A percentile compares a stretch with the other conserved stretches of the same genome.
Evolutionary conservation across 495 filamentous ascomycete species (phyloP).

Genomic region (Melanomma pulvis-pyrius): DNA sequence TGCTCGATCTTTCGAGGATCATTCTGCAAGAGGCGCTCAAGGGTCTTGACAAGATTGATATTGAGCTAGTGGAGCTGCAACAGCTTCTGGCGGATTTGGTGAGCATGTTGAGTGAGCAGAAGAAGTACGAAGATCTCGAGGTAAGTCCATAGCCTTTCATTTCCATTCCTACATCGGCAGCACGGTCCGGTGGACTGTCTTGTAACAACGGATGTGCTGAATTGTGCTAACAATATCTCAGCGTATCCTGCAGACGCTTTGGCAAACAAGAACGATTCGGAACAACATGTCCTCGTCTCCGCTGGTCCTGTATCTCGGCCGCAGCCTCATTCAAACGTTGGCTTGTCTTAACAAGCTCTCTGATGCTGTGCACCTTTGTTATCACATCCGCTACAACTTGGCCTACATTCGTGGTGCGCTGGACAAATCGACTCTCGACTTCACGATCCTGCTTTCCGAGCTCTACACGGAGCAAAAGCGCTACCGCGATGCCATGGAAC

Average conservation of each 20-base stretch:
- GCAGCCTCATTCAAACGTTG: slow-evolving; percentile 29
- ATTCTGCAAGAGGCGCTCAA: slow-evolving; percentile 25
- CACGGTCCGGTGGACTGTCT: no score
- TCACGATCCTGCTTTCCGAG: slow-evolving; percentile 32
- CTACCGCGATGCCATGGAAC: slow-evolving; percentile 33
- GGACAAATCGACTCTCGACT: slow-evolving; percentile 28
- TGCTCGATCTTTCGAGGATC: slow-evolving; percentile 35
- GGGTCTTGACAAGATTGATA: slow-evolving; percentile 21
- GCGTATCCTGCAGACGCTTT: slow-evolving; percentile 33
- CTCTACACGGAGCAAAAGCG: slow-evolving; percentile 32
- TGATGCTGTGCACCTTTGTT: slow-evolving; percentile 34
- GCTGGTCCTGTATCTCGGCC: slow-evolving; percentile 45
- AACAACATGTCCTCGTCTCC: slow-evolving; percentile 24
- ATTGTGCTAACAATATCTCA: slow-evolving; percentile 19
- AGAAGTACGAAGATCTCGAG: slow-evolving; percentile 34
- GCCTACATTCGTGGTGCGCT: slow-evolving; percentile 27
- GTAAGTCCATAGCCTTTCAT: slow-evolving; percentile 9
- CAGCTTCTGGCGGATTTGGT: slow-evolving; percentile 28
- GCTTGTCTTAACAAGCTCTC: slow-evolving; percentile 21
- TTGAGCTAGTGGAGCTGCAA: slow-evolving; percentile 25
- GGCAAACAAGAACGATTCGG: slow-evolving; percentile 25
- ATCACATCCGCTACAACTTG: slow-evolving; percentile 39
- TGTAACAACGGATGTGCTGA: no score
- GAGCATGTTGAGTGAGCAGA: slow-evolving; percentile 32
- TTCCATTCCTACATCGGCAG: not conserved